These are phyloP conservation scores for Monosporozyma servazzii DNA, from an alignment of 805 yeast genomes.

Conservation along the genomic window DNA sequence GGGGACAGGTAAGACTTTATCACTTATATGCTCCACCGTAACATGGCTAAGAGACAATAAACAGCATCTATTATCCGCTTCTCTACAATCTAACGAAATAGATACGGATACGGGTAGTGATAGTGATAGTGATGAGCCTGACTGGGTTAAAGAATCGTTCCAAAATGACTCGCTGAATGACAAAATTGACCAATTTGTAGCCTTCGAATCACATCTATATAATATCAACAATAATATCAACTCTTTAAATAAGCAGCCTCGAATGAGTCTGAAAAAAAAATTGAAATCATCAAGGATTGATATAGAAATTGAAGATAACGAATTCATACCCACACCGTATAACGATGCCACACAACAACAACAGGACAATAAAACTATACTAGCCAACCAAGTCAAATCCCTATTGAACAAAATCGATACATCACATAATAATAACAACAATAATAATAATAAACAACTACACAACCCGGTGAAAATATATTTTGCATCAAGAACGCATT, in stretches of 20 bases:
- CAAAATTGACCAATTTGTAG: slow-evolving; percentile 17
- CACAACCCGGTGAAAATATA: slow-evolving; percentile 41
- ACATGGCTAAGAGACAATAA: slow-evolving; percentile 66
- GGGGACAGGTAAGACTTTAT: slow-evolving; percentile 88
- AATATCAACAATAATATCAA: slow-evolving; percentile 11
- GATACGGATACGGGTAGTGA: too few relatives aligned
- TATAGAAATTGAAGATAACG: slow-evolving; percentile 25
- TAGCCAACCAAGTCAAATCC: slow-evolving; percentile 36
- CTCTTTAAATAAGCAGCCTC: too few relatives aligned
- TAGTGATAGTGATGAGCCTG: slow-evolving; percentile 45
- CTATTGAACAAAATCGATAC: slow-evolving; percentile 36
- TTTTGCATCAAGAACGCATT: slow-evolving; percentile 83
- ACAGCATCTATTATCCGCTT: slow-evolving; percentile 13
- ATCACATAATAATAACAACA: slow-evolving; percentile 8
- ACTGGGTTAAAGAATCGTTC: slow-evolving; percentile 49
- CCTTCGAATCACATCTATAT: slow-evolving; percentile 31
- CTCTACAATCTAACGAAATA: too few relatives aligned
- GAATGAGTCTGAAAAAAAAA: too few relatives aligned
- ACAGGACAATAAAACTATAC: slow-evolving; percentile 19
- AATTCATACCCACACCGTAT: slow-evolving; percentile 19
- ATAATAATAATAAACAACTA: too few relatives aligned
- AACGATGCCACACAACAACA: slow-evolving; percentile 1
- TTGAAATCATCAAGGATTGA: slow-evolving; percentile 17
- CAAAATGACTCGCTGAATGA: slow-evolving; percentile 19
- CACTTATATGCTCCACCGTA: slow-evolving; percentile 75